Evolutionary conservation across 2,329 filamentous ascomycete species (phyloP), one percentile per base, ranked within the genome.

Genomic region (Curvularia hawaiiensis): DNA sequence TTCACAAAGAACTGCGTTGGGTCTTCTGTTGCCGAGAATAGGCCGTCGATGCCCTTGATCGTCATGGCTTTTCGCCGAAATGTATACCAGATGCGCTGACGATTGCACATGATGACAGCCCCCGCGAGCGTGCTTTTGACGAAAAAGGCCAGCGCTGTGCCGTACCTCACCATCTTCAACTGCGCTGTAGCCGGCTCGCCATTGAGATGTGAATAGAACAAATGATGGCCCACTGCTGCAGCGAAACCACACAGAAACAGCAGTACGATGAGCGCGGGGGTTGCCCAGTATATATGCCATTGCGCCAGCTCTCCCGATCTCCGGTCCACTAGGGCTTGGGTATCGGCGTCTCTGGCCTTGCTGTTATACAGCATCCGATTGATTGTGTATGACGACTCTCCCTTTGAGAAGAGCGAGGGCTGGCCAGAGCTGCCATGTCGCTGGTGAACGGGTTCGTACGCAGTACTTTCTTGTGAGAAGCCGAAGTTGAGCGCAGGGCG

Each of bases 31-130:
- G 68, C 74, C 14, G 73, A 67, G 46, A 77, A 77, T 0, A 77
- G 62, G 2, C 74, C 71, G 59, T 77, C 75, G 44, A 77, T 77
- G 9, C 71, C 74, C 12, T 64, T 66, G 45, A 77, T 69, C 3
- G 75, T 77, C 72, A 77, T 71, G 1, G 74, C 73, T 46, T 72
- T 74, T 8, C 54, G 63, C 40, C 74, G 63, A 53, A 77, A 71
- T 0, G 75, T 76, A 40, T 72, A 67, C 75, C 75, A 77, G 60
- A 77, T 76, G 30, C 74, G 58, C 50, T 77, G 75, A 33, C 73
- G 63, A 49, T 77, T 77, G 54, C 72, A 72, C 39, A 77, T 60
- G 20, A 77, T 63, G 10, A 72, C 68, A 3, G 64, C 62, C 7
- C 71, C 73, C 9, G 76, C 74, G 41, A 77, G 63, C 26, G 68